Base-by-base conservation (phyloP, 352 stramenopile species). In the Globisporangium carolinianum region DNA sequence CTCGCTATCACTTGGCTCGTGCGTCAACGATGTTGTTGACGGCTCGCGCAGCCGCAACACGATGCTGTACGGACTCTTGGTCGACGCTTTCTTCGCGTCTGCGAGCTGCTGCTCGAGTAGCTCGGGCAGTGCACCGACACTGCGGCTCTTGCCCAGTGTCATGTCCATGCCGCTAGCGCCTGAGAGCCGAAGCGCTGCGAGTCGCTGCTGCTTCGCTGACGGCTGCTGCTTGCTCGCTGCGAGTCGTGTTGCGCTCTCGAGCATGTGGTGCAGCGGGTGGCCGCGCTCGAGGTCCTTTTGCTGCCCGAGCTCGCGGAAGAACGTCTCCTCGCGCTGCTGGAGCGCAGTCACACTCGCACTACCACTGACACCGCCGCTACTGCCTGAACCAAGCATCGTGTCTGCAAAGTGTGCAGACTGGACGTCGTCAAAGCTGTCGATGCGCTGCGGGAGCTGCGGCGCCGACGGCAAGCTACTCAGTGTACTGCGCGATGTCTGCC, bases 301-400 rank as follows among this genome's bases (percentile, higher is more conserved):
- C 50, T 84, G 68, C 39, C 87, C 78, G 1, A 91, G 60, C 42
- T 90, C 83, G 14, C 72, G 72, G 47, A 93, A 91, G 58, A 92
- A 89, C 7, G 55, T 61, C 51, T 91, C 79, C 42, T 92, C 78
- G 51, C 79, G 68, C 42, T 86, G 51, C 3, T 53, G 42, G 14
- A 71, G 32, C 5, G 48, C 39, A 14, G 10, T 51, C 37, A 42
- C 5, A 36, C 53, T 51, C 24, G 52, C 32, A 36, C 43, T 62
- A 12, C 17, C 47, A 18, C 41, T 52, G 8, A 57, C 32, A 1
- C n/a, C 35, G 9, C 32, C 39, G 8, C 37, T 15, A 18, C 17
- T 17, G 5, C n/a, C 42, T 1, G 15, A 12, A 2, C 17, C 12
- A 7, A 57, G 45, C 45, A 17, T 3, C 60, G 60, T 37, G 8